Base-by-base conservation (phyloP, 2,329 filamentous ascomycete species). In the Trichothecium sympodiale region DNA sequence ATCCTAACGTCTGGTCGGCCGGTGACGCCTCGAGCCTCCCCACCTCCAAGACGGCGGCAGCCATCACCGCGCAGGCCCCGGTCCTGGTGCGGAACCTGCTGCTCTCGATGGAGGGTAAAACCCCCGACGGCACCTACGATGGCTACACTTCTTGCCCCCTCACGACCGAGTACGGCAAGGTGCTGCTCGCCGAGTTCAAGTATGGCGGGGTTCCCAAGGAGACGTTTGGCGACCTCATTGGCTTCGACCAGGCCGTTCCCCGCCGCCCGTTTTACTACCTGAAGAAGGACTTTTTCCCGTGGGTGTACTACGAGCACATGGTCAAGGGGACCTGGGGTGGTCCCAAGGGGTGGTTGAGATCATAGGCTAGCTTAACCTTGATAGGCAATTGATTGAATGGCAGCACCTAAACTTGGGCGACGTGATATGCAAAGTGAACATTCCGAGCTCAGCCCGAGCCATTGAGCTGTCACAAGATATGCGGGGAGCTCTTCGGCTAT, bases 251-350 rank as follows among this genome's bases (percentile, higher is more conserved):
- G 52, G 64, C 52, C 0, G 54, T 55, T 8, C 75, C 75, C 2
- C 63, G 73, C 4, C 63, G 66, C 4, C 57, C 66, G 0, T 80
- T 80, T 47, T 80, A 74, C 43, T 59, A 77, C 45, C 44, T 80
- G 31, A 80, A 80, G 61, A 79, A 75, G 56, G 67, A 78, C 47
- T 80, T 80, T 46, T 80, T 80, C 54, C 75, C 75, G 0, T 79
- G 74, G 74, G 74, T 80, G 3, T 79, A 79, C 53, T 66, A 62
- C 36, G 65, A 70, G 27, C 64, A 62, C 27, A 69, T 77, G 65
- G 64, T 79, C 6, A 77, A 74, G 55, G 75, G 74, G 5, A 71
- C 61, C 7, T 79, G 75, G 74, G 73, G 60, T 16, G 74, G 74
- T 5, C 71, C 74, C 0, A 73, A 69, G 49, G 74, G 74, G 0